phyloP scores from a whole-genome alignment of 306 rosid genomes.

The Corylus americana region DNA sequence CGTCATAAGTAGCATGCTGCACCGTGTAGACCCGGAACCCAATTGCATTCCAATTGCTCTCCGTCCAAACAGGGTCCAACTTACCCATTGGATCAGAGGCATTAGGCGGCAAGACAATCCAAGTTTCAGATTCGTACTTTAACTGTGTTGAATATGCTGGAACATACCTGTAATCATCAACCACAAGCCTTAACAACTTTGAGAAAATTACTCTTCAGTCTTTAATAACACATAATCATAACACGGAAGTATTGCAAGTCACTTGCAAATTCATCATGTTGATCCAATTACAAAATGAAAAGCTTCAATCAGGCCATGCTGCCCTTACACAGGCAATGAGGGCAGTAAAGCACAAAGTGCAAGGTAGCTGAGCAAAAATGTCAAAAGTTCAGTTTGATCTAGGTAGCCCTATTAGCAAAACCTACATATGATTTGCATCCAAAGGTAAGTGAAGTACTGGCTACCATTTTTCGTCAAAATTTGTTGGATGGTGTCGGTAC shows the following conservation, averaged over 20 bases:
- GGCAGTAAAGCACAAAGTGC: not conserved
- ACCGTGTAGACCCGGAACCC: constrained; percentile 70
- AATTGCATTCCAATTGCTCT: constrained; percentile 86
- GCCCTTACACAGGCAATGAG: not conserved
- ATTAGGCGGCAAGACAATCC: constrained; percentile 76
- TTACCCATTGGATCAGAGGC: constrained; percentile 71
- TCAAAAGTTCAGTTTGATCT: too few relatives aligned
- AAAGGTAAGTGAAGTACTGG: too few relatives aligned
- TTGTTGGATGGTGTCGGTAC: too few relatives aligned
- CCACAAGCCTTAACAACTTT: constrained; percentile 9
- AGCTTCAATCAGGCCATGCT: constrained; percentile 1
- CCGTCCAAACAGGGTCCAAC: constrained; percentile 87
- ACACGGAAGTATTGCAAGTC: not conserved
- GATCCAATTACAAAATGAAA: not conserved
- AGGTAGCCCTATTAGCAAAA: too few relatives aligned
- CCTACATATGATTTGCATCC: too few relatives aligned
- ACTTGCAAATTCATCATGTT: not conserved
- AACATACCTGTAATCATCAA: constrained; percentile 65
- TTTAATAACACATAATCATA: not conserved
- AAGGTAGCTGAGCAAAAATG: too few relatives aligned
- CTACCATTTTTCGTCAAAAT: too few relatives aligned
- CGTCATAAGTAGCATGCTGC: constrained; percentile 63
- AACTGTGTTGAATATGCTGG: constrained; percentile 90
- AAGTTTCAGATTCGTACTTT: constrained; percentile 63
- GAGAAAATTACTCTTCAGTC: not conserved